Evolutionary conservation across 495 filamentous ascomycete genomes (phyloP).

Genomic region (Cladorrhinum samala): DNA sequence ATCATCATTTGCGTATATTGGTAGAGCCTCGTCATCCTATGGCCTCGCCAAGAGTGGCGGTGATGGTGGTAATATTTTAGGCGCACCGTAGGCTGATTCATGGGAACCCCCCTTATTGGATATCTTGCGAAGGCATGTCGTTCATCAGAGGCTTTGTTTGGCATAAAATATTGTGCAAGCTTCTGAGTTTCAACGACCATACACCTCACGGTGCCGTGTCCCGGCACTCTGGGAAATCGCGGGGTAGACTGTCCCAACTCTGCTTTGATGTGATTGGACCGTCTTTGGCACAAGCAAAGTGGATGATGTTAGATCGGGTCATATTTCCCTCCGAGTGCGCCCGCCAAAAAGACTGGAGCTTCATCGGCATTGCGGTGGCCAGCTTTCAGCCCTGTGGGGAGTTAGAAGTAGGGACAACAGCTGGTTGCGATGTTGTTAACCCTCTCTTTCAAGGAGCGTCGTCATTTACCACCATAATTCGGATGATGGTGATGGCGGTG

Average conservation of each 20-base stretch:
- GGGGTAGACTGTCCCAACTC: background rate
- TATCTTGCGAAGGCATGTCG: background rate
- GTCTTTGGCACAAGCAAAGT: background rate
- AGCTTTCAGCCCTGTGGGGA: background rate
- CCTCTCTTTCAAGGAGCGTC: too few relatives aligned
- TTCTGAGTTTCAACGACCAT: background rate
- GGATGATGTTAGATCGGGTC: slow-evolving; percentile 11
- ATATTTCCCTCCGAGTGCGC: slow-evolving; percentile 19
- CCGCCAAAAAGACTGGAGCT: background rate
- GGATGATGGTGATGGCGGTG: background rate
- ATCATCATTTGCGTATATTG: background rate
- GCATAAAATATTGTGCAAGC: background rate
- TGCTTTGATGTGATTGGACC: background rate
- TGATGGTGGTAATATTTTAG: background rate
- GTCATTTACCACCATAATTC: too few relatives aligned
- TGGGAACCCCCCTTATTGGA: background rate
- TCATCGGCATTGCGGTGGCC: slow-evolving; percentile 1
- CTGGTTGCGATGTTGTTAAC: too few relatives aligned
- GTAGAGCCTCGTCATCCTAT: background rate
- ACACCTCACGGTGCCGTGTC: background rate
- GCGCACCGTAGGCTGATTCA: too few relatives aligned
- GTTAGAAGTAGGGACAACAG: too few relatives aligned
- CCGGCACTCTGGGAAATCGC: background rate
- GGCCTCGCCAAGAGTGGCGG: background rate
- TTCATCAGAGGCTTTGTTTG: background rate